Evolutionary conservation across 2,329 filamentous ascomycete genomes (phyloP).

Genomic region (Clonostachys chloroleuca): DNA sequence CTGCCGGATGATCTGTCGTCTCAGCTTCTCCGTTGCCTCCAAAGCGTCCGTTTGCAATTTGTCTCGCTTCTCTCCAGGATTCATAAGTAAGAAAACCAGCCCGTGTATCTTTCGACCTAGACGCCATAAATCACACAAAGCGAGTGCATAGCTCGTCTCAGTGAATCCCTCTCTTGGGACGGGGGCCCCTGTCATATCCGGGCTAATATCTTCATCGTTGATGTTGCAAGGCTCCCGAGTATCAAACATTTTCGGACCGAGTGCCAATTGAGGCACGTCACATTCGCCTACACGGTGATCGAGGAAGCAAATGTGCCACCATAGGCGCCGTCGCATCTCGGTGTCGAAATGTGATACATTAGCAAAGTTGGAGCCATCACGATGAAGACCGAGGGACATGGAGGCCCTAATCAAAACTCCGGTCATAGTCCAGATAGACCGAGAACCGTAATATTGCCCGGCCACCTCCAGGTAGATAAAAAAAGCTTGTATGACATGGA

Average conservation of each 20-base stretch:
- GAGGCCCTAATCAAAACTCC: slow-evolving; percentile 55
- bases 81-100: too few species aligned
- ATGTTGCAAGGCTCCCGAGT: slow-evolving; percentile 44
- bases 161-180: slow-evolving; percentile 44
- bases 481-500: slow-evolving; percentile 58
- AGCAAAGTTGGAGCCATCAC: slow-evolving; percentile 46
- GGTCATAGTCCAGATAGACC: slow-evolving; percentile 59
- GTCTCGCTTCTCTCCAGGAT: too few species aligned
- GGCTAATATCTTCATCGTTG: slow-evolving; percentile 28
- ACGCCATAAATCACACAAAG: slow-evolving; percentile 40
- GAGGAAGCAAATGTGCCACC: slow-evolving; percentile 56
- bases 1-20: too few species aligned
- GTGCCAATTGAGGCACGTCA: slow-evolving; percentile 47
- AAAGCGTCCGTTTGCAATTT: too few species aligned
- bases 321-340: slow-evolving; percentile 58
- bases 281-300: slow-evolving; percentile 57
- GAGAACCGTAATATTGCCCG: slow-evolving; percentile 43
- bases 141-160: slow-evolving; percentile 41
- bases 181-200: slow-evolving; percentile 33
- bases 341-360: slow-evolving; percentile 54
- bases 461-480: slow-evolving; percentile 52
- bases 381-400: slow-evolving; percentile 49
- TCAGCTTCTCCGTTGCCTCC: too few species aligned
- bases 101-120: neutral
- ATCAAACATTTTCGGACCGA: slow-evolving; percentile 41